Percentiles rank a stretch among this genome's conserved stretches.
These are phyloP conservation scores for Dunaliella primolecta DNA, from an alignment of 139 green algal species.

Conservation along the genomic window DNA sequence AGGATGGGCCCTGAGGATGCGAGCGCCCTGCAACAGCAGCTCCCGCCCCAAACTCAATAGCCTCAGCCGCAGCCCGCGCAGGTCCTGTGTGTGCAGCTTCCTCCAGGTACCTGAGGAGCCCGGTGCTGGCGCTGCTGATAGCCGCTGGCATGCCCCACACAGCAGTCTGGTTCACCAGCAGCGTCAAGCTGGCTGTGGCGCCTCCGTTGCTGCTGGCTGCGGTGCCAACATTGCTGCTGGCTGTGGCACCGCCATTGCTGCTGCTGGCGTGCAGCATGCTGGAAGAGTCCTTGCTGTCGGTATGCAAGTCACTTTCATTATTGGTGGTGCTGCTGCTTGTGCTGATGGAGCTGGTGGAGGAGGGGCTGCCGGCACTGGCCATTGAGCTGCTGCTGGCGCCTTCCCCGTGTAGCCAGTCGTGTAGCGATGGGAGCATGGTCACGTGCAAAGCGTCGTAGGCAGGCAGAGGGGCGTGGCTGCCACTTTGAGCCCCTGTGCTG, in stretches of 20 bases:
- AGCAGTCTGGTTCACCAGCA: conserved; percentile 49
- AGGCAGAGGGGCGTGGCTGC: not conserved
- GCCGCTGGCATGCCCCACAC: conserved; percentile 52
- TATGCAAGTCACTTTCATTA: not conserved
- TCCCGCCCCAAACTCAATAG: no score
- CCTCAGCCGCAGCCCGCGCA: no score
- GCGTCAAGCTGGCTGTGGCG: conserved; percentile 9
- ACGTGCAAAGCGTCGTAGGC: conserved; percentile 64
- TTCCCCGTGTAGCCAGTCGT: not conserved
- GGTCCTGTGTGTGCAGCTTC: no score
- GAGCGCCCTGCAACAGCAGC: no score
- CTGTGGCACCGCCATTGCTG: not conserved
- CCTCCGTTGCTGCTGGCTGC: not conserved
- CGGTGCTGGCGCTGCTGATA: conserved; percentile 26
- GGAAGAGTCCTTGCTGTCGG: not conserved
- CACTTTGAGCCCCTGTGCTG: no score
- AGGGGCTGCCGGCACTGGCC: not conserved
- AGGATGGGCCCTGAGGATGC: no score
- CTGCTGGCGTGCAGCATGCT: not conserved
- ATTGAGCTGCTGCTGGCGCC: not conserved
- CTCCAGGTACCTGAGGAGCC: conserved; percentile 41
- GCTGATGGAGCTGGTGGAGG: no score
- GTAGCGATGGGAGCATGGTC: conserved; percentile 25
- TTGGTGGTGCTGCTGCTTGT: not conserved
- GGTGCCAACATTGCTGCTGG: not conserved